Conservation (phyloP, 805 yeast species). For the Teunomyces barrocoloradensis region DNA sequence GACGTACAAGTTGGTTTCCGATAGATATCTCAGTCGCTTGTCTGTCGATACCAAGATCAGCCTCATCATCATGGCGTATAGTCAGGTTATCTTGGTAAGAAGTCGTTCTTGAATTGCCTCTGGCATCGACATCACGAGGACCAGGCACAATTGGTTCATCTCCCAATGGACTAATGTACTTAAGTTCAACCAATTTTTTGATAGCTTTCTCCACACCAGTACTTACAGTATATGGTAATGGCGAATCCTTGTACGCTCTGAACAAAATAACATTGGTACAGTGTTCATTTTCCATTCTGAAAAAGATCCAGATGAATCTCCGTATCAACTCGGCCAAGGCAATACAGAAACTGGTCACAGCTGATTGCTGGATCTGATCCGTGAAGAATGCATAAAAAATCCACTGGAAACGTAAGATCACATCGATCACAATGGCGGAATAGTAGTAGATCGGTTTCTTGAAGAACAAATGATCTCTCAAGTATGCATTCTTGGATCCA, state of each 20-base stretch:
- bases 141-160: conserved; percentile 3
- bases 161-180: conserved; percentile 14
- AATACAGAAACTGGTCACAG: conserved; percentile 76
- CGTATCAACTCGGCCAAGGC: conserved; percentile 81
- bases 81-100: neutral
- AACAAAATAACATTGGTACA: conserved; percentile 82
- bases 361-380: conserved; percentile 79
- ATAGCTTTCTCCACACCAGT: conserved; percentile 34
- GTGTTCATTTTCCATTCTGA: conserved; percentile 96
- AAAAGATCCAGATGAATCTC: conserved; percentile 84
- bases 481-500: conserved; percentile 50
- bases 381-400: conserved; percentile 80
- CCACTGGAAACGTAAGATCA: conserved; percentile 86
- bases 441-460: conserved; percentile 62
- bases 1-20: conserved; percentile 12
- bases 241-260: conserved; percentile 84
- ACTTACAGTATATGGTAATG: conserved; percentile 68
- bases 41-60: conserved; percentile 9
- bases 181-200: conserved; percentile 33
- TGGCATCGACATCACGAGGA: neutral
- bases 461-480: conserved; percentile 72
- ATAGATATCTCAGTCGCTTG: conserved; percentile 5
- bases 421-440: conserved; percentile 68
- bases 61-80: conserved; percentile 7
- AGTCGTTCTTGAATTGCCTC: neutral